Evolutionary conservation across 2,329 filamentous ascomycete species (phyloP).

Genomic region (Elsinoe fawcettii): DNA sequence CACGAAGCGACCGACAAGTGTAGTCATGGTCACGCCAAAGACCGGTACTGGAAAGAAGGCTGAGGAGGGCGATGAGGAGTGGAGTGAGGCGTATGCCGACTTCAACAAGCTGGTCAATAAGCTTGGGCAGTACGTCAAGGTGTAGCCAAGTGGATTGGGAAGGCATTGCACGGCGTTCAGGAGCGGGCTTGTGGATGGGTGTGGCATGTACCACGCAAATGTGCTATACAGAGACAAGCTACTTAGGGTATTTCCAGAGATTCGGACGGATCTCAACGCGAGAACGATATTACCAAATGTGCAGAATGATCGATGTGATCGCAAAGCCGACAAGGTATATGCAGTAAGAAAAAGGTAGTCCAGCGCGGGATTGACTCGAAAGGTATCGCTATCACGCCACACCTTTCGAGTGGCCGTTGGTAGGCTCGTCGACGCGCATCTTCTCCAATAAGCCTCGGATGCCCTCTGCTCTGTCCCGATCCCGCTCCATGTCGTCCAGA

Average conservation of each 20-base stretch:
- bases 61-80: conserved; percentile 36
- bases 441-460: conserved; percentile 35
- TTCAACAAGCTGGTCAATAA: conserved; percentile 53
- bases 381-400: not conserved
- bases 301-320: not conserved
- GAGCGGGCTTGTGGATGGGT: not conserved
- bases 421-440: conserved; percentile 29
- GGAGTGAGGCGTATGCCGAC: conserved; percentile 40
- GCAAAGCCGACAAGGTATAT: not conserved
- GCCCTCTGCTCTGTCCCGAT: conserved; percentile 32
- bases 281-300: not conserved
- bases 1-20: conserved; percentile 93
- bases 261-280: not conserved
- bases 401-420: conserved; percentile 3
- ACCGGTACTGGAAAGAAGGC: conserved; percentile 42
- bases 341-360: not conserved
- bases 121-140: conserved; percentile 49
- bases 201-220: not conserved
- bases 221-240: conserved; percentile 5
- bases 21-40: conserved; percentile 69
- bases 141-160: conserved; percentile 29
- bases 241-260: conserved; percentile 13
- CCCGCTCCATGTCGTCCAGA: conserved; percentile 35
- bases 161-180: conserved; percentile 10
- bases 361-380: not conserved